Base-by-base conservation (phyloP, 2,329 filamentous ascomycete genomes). In the Apiospora arundinis region DNA sequence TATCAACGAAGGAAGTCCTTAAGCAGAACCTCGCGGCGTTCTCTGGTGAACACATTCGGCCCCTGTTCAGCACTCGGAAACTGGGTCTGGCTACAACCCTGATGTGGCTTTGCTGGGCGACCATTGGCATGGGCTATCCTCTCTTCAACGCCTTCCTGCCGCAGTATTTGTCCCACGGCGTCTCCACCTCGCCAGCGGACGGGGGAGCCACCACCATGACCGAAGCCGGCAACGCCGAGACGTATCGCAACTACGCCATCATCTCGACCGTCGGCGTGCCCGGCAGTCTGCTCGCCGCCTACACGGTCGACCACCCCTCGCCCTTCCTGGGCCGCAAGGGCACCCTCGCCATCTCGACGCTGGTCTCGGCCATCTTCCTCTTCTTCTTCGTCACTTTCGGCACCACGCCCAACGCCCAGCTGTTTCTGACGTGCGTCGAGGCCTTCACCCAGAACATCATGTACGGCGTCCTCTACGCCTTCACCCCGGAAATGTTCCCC, bases 61-160 rank as follows among this genome's bases (percentile, higher is more conserved):
- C 92, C 0, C 87, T 96, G 2, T 92, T 92, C 81, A 82, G 83
- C 72, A 86, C 78, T 70, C 87, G 83, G 75, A 87, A 85, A 70
- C 83, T 89, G 9, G 87, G 83, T 69, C 75, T 84, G 69, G 85
- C 87, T 49, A 90, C 88, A 0, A 76, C 74, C 4, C 82, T 91
- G 28, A 84, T 95, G 67, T 95, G 92, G 92, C 93, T 95, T 81
- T 91, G 90, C 79, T 97, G 94, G 94, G 87, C 91, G 0, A 91
- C 90, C 18, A 95, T 97, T 75, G 94, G 94, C 72, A 92, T 97
- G 90, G 93, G 91, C 2, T 97, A 95, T 78, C 94, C 93, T 0
- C 88, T 97, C 1, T 97, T 95, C 87, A 96, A 96, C 81, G 92
- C 93, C 69, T 97, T 97, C 82, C 86, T 97, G n/a, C 94, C 94